Base-by-base conservation (phyloP, 805 yeast species). In the Yamadazyma philogaea region DNA sequence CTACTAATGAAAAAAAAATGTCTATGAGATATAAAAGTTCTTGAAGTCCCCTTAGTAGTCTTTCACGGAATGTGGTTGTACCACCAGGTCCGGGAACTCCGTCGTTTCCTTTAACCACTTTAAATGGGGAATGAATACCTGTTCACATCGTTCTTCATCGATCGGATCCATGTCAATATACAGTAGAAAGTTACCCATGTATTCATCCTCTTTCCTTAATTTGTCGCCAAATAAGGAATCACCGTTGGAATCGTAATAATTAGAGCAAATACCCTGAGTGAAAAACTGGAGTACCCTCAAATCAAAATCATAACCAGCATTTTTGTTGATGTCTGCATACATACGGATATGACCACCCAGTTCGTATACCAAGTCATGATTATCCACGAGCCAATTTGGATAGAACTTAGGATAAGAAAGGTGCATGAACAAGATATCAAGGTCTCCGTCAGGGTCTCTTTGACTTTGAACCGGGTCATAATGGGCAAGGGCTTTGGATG, bases 341-440 rank as follows among this genome's bases (percentile, higher is more conserved):
- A 70, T 67, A 37, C 74, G 54, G 40, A 69, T 66, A 46, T 69
- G 74, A 18, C 61, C 53, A 7, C 55, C 59, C 54, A 48, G 51
- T 8, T 56, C 52, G 50, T 66, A 68, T 7, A 65, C 45, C 49
- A 69, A 60, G 37, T 69, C 72, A 37, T 63, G 54, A 50, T 64
- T 63, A 39, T 63, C 58, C 5, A 52, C 61, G 19, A 66, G 47
- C 66, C 65, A 60, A 30, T 55, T 48, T 19, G 70, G 67, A 36
- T 54, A 64, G 42, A 52, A 50, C 52, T 64, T 80, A 12, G 86
- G 86, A 53, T 80, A 78, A 14, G 82, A 76, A 47, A 79, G 60
- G 57, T 79, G 86, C 76, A 79, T 72, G 54, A 80, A 79, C 34
- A 71, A 47, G 21, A 53, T 40, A 21, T 57, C 57, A 19, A 50